These are phyloP conservation scores for Tetrapisispora taiwanensis DNA, from an alignment of 805 yeast species.

Conservation along the genomic window DNA sequence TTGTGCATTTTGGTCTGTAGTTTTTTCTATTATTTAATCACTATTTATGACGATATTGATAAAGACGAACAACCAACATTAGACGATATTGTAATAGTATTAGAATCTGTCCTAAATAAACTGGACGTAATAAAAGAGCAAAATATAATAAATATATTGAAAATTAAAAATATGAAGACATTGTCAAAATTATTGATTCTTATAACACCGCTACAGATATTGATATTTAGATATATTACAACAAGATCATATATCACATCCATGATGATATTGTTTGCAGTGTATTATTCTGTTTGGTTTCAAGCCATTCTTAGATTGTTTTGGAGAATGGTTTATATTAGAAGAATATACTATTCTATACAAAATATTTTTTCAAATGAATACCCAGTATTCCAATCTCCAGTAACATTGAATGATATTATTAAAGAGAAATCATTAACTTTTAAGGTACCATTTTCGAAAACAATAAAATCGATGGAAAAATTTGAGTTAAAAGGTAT, in stretches of 20 bases:
- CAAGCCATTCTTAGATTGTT: conserved; percentile 21
- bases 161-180: neutral
- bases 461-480: conserved; percentile 6
- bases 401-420: neutral
- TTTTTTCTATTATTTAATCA: conserved; percentile 13
- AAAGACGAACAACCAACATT: conserved; percentile 25
- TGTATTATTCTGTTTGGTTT: conserved; percentile 22
- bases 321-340: conserved; percentile 19
- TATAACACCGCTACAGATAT: conserved; percentile 16
- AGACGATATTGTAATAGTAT: conserved; percentile 22
- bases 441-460: conserved; percentile 8
- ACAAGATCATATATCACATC: conserved; percentile 9
- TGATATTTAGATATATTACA: conserved; percentile 9
- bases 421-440: neutral
- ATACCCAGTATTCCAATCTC: neutral
- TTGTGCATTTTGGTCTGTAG: conserved; percentile 9
- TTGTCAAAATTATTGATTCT: conserved; percentile 2
- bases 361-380: neutral
- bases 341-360: conserved; percentile 10
- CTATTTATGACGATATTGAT: conserved; percentile 13
- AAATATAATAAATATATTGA: conserved; percentile 1
- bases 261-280: conserved; percentile 3
- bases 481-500: conserved; percentile 8
- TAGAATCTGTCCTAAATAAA: conserved; percentile 21
- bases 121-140: conserved; percentile 16